A percentile compares a stretch with the other conserved stretches of the same genome.
Conservation (phyloP, 179 eudicot genomes). For the Heliamphora pulchella region DNA sequence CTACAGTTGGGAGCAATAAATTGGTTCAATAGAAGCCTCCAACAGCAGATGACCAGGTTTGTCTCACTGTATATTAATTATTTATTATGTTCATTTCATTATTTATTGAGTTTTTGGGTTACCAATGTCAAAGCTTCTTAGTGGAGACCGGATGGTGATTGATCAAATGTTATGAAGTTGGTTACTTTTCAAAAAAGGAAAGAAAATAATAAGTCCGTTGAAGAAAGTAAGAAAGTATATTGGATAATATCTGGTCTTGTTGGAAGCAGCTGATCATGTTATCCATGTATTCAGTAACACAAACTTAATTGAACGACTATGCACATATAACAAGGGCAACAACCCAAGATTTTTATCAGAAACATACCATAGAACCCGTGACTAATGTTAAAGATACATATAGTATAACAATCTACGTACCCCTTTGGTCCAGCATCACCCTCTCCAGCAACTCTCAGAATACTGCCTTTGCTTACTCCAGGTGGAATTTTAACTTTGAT, state of each 20-base stretch:
- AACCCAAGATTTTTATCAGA: not conserved
- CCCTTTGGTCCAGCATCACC: conserved; percentile 99
- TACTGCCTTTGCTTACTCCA: conserved; percentile 91
- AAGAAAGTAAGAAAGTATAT: not conserved
- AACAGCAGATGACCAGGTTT: not conserved
- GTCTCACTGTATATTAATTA: not conserved
- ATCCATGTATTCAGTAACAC: not conserved
- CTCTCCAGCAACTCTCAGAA: conserved; percentile 90
- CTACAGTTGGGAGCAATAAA: not conserved
- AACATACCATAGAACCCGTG: not conserved
- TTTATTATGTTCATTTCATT: not conserved
- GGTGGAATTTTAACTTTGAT: conserved; percentile 97
- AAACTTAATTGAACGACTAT: not conserved
- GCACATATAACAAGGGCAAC: not conserved
- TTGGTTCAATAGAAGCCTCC: not conserved
- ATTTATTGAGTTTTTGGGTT: not conserved
- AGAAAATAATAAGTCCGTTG: not conserved
- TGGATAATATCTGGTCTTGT: not conserved
- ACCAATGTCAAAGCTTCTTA: conserved; percentile 8
- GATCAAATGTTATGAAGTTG: not conserved
- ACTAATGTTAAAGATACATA: not conserved
- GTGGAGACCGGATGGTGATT: not conserved
- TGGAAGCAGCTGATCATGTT: not conserved
- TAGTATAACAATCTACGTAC: conserved; percentile 34
- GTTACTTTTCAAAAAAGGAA: not conserved